Conservation (phyloP, 2,329 filamentous ascomycete species). For the Calycina herbarum region DNA sequence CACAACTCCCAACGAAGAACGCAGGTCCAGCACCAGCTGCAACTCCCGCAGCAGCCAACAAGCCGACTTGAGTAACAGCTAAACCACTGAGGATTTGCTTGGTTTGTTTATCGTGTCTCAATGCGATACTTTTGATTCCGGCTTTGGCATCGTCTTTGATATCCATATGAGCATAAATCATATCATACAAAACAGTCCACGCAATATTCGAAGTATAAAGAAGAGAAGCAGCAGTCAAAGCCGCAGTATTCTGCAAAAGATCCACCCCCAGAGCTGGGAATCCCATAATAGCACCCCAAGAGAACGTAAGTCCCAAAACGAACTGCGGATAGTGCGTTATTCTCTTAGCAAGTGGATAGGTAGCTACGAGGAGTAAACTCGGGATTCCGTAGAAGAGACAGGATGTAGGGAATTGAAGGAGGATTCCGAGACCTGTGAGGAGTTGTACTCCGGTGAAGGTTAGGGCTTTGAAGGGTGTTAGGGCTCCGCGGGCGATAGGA, state of each 20-base stretch:
- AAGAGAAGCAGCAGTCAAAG: conserved; percentile 64
- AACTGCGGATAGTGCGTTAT: conserved; percentile 86
- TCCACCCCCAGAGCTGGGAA: conserved; percentile 82
- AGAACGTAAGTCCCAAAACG: conserved; percentile 81
- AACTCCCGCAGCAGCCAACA: conserved; percentile 69
- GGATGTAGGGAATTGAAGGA: conserved; percentile 71
- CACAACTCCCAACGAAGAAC: conserved; percentile 68
- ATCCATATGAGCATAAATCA: conserved; percentile 93
- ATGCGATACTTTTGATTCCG: conserved; percentile 84
- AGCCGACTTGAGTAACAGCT: conserved; percentile 65
- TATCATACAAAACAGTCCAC: conserved; percentile 88
- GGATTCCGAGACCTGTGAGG: conserved; percentile 68
- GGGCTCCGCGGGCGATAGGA: conserved; percentile 76
- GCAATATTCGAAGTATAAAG: conserved; percentile 78
- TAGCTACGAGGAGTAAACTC: conserved; percentile 69
- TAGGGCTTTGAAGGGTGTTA: conserved; percentile 70
- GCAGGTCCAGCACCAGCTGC: conserved; percentile 67
- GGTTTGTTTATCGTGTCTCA: conserved; percentile 75
- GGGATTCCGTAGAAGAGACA: conserved; percentile 80
- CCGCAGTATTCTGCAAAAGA: conserved; percentile 62
- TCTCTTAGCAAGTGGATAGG: conserved; percentile 81
- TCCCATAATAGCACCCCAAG: conserved; percentile 86
- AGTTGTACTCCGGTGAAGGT: conserved; percentile 75
- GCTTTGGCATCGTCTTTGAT: conserved; percentile 82
- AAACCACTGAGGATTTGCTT: conserved; percentile 73